Conservation (phyloP, 805 yeast species). For the Zygotorulaspora florentina region DNA sequence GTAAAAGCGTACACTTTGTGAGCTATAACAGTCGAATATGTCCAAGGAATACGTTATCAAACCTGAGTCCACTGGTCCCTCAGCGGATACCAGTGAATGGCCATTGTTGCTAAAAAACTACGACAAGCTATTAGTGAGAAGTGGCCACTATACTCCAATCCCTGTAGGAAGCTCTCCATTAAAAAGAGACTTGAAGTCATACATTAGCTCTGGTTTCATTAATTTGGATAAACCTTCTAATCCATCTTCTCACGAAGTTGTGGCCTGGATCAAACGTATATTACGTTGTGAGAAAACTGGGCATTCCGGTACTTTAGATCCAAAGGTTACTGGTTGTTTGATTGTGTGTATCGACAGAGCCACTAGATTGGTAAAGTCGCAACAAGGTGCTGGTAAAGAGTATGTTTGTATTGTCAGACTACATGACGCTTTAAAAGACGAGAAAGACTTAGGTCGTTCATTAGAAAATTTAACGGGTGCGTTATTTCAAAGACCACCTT, state of each 20-base stretch:
- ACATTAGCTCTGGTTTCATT: conserved; percentile 91
- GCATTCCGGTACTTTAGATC: conserved; percentile 98
- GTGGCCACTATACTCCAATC: conserved; percentile 96
- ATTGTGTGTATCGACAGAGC: conserved; percentile 98
- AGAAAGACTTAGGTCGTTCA: conserved; percentile 79
- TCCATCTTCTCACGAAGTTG: conserved; percentile 98
- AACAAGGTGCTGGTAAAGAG: conserved; percentile 99
- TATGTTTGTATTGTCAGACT: conserved; percentile 96
- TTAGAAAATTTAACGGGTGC: conserved; percentile 98
- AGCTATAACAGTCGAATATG: conserved; percentile 35
- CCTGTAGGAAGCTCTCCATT: conserved; percentile 94
- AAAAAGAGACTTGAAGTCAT: conserved; percentile 87
- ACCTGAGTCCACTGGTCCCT: conserved; percentile 77
- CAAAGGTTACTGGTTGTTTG: conserved; percentile 97
- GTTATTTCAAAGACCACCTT: conserved; percentile 97
- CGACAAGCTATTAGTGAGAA: conserved; percentile 89
- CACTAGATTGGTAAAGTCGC: conserved; percentile 95
- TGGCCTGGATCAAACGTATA: conserved; percentile 97
- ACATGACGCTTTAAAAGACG: conserved; percentile 89
- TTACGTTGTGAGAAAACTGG: conserved; percentile 96
- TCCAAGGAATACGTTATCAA: conserved; percentile 73
- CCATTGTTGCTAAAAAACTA: conserved; percentile 90
- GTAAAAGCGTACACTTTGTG: neutral
- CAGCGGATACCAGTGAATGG: conserved; percentile 90
- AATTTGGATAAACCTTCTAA: conserved; percentile 97